These are phyloP conservation scores for Silene noctiflora DNA, from an alignment of 179 eudicot genomes.

Conservation along the genomic window DNA sequence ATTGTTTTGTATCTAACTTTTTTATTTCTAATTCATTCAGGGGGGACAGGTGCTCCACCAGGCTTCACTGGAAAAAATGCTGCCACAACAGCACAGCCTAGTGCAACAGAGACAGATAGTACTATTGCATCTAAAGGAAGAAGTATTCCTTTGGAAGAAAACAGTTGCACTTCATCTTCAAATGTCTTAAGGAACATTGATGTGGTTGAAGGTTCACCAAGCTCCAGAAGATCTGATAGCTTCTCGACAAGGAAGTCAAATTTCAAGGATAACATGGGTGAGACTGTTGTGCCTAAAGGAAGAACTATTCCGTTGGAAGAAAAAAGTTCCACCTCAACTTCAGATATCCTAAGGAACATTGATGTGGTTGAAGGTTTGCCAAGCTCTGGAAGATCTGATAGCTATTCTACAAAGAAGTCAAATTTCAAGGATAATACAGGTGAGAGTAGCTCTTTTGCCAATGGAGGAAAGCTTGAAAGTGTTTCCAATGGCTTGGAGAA, in stretches of 20 bases:
- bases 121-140: constrained; percentile 24
- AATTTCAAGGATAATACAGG: constrained; percentile 27
- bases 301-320: constrained; percentile 15
- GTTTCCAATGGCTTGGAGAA: constrained; percentile 36
- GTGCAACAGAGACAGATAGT: constrained; percentile 17
- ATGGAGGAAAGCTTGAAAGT: constrained; percentile 34
- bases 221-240: constrained; percentile 36
- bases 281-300: constrained; percentile 17
- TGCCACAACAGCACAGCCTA: constrained; percentile 18
- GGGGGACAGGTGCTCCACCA: constrained; percentile 33
- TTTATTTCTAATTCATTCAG: not conserved
- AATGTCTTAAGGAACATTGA: constrained; percentile 27
- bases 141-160: constrained; percentile 13
- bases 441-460: constrained; percentile 30
- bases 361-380: constrained; percentile 32
- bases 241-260: constrained; percentile 32
- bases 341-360: constrained; percentile 26
- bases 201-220: constrained; percentile 31
- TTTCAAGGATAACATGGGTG: constrained; percentile 20
- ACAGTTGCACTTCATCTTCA: constrained; percentile 15
- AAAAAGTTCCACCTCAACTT: constrained; percentile 24
- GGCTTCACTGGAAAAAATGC: constrained; percentile 26
- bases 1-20: not conserved
- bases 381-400: constrained; percentile 37
- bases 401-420: constrained; percentile 28